A percentile compares a stretch with the other conserved stretches of the same genome.
Conservation (phyloP, 208 protist species). For the Acanthamoeba triangularis region DNA sequence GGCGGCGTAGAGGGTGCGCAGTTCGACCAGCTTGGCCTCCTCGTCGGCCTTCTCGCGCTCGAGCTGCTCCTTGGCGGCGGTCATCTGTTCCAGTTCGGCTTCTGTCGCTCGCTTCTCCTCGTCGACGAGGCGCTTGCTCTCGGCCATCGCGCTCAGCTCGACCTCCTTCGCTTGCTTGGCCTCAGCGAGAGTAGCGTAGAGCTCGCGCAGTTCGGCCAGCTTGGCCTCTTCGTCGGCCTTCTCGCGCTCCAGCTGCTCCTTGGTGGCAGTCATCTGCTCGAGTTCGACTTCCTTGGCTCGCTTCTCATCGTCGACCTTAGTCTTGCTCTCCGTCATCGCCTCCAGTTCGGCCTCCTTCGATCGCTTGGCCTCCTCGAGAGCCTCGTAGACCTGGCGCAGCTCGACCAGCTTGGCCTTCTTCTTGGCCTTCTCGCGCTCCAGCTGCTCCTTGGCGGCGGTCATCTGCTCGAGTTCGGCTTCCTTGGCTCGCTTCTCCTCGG, state of each 20-base stretch:
- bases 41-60: constrained; percentile 1
- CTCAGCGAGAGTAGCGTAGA: background rate
- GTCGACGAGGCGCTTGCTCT: background rate
- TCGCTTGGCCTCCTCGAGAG: background rate
- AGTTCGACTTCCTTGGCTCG: too few relatives aligned
- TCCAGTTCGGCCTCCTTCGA: background rate
- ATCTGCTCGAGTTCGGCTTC: background rate
- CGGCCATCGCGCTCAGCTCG: background rate
- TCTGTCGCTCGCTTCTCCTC: background rate
- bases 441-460: background rate
- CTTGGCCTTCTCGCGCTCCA: background rate
- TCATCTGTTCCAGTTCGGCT: background rate
- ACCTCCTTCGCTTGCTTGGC: background rate
- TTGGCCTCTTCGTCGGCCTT: background rate
- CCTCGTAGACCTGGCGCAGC: background rate
- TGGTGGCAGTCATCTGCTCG: background rate
- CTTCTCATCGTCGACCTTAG: too few relatives aligned
- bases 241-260: background rate
- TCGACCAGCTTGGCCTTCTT: background rate
- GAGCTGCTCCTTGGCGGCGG: constrained; percentile 3
- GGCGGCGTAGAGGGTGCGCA: background rate
- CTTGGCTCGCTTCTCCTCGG: too few relatives aligned
- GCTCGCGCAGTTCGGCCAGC: too few relatives aligned
- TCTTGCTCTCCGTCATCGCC: background rate
- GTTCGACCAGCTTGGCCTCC: background rate